Evolutionary conservation across 805 yeast species (phyloP).

Genomic region (Suhomyces sp.): DNA sequence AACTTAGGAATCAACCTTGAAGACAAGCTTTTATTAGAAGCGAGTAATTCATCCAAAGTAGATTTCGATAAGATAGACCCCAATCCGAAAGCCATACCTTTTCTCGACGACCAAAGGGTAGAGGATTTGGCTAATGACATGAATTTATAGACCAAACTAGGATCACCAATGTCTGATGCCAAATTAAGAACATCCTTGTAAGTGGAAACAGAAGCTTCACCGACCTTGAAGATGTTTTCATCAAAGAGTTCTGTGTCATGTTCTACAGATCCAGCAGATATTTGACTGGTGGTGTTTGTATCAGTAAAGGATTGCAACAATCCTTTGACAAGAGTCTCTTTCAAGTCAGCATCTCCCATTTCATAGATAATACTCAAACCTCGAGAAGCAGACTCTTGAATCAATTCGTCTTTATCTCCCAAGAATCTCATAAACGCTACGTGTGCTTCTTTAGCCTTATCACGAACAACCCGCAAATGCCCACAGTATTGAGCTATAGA

Average conservation of each 20-base stretch:
- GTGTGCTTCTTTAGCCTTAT: conserved; percentile 61
- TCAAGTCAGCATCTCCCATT: conserved; percentile 61
- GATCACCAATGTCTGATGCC: conserved; percentile 95
- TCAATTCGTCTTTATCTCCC: conserved; percentile 75
- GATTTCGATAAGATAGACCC: conserved; percentile 81
- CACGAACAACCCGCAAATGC: conserved; percentile 36
- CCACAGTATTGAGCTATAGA: conserved; percentile 76
- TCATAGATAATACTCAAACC: conserved; percentile 84
- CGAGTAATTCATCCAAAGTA: conserved; percentile 60
- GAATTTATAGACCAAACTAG: conserved; percentile 87
- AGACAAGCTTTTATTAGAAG: conserved; percentile 53
- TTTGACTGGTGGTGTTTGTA: conserved; percentile 44
- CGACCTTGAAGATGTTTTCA: conserved; percentile 73
- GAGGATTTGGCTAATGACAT: conserved; percentile 90
- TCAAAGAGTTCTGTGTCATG: conserved; percentile 84
- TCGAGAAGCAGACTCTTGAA: conserved; percentile 91
- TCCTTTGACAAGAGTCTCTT: conserved; percentile 70
- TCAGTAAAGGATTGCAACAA: conserved; percentile 77
- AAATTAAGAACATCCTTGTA: conserved; percentile 84
- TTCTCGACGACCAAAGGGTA: conserved; percentile 86
- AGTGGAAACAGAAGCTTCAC: conserved; percentile 84
- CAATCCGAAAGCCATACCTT: conserved; percentile 91
- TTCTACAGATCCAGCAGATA: conserved; percentile 65
- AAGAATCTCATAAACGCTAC: conserved; percentile 71
- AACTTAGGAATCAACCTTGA: conserved; percentile 72